Evolutionary conservation across 495 filamentous ascomycete genomes (phyloP).

Genomic region (Penicillium cosmopolitanum): DNA sequence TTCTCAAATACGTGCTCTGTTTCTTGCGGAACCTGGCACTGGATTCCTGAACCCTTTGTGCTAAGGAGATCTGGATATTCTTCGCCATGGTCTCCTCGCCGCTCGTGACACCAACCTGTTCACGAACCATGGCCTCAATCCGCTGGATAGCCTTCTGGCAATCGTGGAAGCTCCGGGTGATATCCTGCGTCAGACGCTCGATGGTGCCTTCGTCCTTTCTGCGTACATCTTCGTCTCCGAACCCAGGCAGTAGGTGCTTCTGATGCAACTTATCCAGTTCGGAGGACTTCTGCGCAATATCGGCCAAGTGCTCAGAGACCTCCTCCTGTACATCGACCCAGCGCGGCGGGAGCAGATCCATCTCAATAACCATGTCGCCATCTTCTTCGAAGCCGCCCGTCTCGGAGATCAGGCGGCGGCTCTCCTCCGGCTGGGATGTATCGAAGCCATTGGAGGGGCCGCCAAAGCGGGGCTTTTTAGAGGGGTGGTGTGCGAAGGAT

Average conservation of each 20-base stretch:
- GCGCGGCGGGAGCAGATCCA: constrained; percentile 93
- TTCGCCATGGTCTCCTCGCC: constrained; percentile 94
- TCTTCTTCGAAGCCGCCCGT: constrained; percentile 77
- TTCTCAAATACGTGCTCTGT: constrained; percentile 94
- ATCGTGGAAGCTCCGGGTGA: constrained; percentile 84
- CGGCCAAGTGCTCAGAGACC: constrained; percentile 78
- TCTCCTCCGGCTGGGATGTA: constrained; percentile 70
- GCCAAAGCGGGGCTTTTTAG: constrained; percentile 76
- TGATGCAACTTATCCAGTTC: constrained; percentile 90
- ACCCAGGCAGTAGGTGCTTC: constrained; percentile 95
- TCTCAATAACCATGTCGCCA: constrained; percentile 95
- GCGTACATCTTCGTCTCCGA: constrained; percentile 91
- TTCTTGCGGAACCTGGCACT: constrained; percentile 93
- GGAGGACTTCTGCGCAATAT: constrained; percentile 79
- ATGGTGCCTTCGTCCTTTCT: constrained; percentile 83
- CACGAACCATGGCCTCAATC: constrained; percentile 82
- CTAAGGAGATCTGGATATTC: constrained; percentile 92
- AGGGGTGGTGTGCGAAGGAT: constrained; percentile 93
- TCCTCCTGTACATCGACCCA: constrained; percentile 97
- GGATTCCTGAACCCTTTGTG: constrained; percentile 86
- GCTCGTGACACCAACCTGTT: constrained; percentile 68
- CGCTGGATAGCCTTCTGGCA: constrained; percentile 87
- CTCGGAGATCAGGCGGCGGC: constrained; percentile 80
- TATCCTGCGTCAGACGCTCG: constrained; percentile 84
- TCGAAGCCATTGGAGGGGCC: constrained; percentile 75